Conservation (phyloP, 768 basidiomycete species). For the Leccinum subgranulosum region DNA sequence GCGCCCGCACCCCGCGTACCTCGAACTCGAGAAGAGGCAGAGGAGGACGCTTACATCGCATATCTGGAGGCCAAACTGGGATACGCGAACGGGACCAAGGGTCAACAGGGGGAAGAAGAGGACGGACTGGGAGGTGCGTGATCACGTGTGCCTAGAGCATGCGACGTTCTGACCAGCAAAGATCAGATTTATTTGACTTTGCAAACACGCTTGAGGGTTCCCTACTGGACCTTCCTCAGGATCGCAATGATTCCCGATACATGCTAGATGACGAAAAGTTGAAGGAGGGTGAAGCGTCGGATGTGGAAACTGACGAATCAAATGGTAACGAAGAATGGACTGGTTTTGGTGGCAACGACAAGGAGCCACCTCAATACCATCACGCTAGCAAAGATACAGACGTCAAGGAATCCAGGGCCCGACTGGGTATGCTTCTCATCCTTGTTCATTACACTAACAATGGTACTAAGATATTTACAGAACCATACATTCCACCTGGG, state of each 20-base stretch:
- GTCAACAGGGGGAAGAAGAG: constrained; percentile 48
- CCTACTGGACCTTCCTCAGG: background rate
- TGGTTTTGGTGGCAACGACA: constrained; percentile 28
- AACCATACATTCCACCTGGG: constrained; percentile 80
- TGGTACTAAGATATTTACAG: constrained; percentile 22
- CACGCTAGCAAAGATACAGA: background rate
- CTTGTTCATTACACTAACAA: background rate
- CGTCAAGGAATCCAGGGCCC: constrained; percentile 1
- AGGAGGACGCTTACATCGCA: constrained; percentile 85
- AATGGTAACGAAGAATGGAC: constrained; percentile 35
- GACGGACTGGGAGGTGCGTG: constrained; percentile 83
- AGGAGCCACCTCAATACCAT: background rate
- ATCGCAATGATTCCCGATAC: background rate
- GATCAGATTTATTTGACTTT: constrained; percentile 55
- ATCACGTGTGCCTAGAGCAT: background rate
- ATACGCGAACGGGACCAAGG: constrained; percentile 40
- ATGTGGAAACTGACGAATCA: constrained; percentile 23
- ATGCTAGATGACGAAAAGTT: background rate
- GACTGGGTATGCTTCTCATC: constrained; percentile 11
- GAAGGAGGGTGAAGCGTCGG: constrained; percentile 3
- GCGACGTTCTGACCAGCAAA: background rate
- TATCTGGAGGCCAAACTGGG: constrained; percentile 80
- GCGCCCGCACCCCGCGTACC: constrained; percentile 9
- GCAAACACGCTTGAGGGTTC: constrained; percentile 30
- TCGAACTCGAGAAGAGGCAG: constrained; percentile 44